These are phyloP conservation scores for Rutstroemia sp. DNA, from an alignment of 2,329 filamentous ascomycete genomes.

Conservation along the genomic window DNA sequence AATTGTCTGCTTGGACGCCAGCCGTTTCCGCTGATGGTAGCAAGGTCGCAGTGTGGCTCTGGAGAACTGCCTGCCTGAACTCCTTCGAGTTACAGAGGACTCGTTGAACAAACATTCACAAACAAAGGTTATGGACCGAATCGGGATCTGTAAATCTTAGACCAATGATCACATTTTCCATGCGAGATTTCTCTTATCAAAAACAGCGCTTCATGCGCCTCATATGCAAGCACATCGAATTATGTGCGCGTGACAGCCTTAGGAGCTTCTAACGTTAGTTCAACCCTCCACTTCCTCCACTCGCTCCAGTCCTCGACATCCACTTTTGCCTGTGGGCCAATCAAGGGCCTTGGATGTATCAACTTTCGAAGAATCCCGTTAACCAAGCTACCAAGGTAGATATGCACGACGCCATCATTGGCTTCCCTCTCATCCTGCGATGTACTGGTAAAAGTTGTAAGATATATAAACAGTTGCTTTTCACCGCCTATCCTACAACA, in stretches of 20 bases:
- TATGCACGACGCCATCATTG: background rate
- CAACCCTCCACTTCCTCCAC: background rate
- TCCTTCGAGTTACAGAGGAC: too few relatives aligned
- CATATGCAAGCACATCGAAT: constrained; percentile 3
- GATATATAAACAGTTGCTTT: background rate
- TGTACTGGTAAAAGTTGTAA: background rate
- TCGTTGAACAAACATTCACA: background rate
- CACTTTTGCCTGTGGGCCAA: background rate
- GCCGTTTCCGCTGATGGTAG: background rate
- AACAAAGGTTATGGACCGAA: background rate
- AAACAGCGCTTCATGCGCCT: background rate
- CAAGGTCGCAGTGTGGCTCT: background rate
- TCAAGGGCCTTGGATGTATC: background rate
- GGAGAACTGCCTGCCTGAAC: background rate
- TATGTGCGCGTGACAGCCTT: background rate
- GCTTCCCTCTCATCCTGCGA: too few relatives aligned
- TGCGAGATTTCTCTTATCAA: background rate
- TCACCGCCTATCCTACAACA: background rate
- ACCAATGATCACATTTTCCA: background rate
- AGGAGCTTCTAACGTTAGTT: background rate
- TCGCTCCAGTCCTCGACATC: background rate
- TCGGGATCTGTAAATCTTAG: background rate
- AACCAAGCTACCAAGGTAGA: background rate
- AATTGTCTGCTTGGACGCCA: background rate
- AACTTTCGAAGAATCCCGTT: background rate